Conservation (phyloP, 768 basidiomycete genomes). For the Russula griseocarnosa region DNA sequence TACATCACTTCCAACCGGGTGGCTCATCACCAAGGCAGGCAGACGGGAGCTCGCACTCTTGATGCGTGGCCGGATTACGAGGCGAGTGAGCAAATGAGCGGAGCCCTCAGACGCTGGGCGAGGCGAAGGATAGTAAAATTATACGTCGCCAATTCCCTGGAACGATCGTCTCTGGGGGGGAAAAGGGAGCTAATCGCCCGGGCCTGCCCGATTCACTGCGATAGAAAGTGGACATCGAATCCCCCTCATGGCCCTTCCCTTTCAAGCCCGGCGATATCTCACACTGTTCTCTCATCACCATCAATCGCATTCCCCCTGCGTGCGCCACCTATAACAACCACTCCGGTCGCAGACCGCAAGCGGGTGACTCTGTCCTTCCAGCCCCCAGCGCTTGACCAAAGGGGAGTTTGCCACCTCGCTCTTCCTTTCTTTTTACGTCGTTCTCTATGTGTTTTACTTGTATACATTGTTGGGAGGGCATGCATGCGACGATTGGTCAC, state of each 20-base stretch:
- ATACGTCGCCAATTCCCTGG: conserved; percentile 4
- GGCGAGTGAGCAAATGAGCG: too few relatives aligned
- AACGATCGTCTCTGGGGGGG: neutral
- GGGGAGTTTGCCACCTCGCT: neutral
- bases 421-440: conserved; percentile 5
- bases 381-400: neutral
- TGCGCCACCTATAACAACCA: neutral
- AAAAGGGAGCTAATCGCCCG: conserved; percentile 9
- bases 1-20: neutral
- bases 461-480: conserved; percentile 27
- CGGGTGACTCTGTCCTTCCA: neutral
- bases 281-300: neutral
- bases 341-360: neutral
- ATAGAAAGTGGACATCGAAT: neutral
- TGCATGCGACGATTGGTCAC: conserved; percentile 21
- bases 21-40: too few relatives aligned
- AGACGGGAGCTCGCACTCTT: too few relatives aligned
- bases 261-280: too few relatives aligned
- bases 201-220: conserved; percentile 10
- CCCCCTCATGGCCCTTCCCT: too few relatives aligned
- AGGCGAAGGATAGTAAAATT: neutral
- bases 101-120: neutral
- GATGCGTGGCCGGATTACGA: too few relatives aligned
- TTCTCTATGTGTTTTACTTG: conserved; percentile 12
- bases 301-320: neutral